Evolutionary conservation across 2,329 filamentous ascomycete species (phyloP).

Genomic region (Aspergillus nomiae): DNA sequence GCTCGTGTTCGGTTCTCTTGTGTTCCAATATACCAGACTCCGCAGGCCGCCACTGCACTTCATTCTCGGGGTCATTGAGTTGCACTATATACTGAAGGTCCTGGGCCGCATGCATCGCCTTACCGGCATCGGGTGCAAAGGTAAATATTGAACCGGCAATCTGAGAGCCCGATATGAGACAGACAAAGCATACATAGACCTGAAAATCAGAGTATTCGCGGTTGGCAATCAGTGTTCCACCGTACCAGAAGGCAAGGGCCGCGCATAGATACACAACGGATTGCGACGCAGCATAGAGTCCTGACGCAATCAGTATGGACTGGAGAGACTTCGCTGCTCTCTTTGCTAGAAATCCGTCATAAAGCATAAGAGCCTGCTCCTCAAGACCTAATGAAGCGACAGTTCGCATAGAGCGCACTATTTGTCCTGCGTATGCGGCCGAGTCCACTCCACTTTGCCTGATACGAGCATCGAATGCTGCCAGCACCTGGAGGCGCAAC

Average conservation of each 20-base stretch:
- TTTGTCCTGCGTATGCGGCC: background rate
- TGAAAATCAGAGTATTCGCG: background rate
- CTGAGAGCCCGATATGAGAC: slow-evolving; percentile 1
- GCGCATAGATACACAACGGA: background rate
- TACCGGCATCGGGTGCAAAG: slow-evolving; percentile 3
- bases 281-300: background rate
- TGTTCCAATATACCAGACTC: background rate
- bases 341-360: background rate
- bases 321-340: background rate
- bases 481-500: slow-evolving; percentile 3
- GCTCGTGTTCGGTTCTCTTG: background rate
- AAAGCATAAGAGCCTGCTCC: background rate
- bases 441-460: background rate
- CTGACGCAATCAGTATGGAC: background rate
- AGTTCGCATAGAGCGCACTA: background rate
- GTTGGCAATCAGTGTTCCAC: background rate
- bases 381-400: slow-evolving; percentile 4
- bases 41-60: background rate
- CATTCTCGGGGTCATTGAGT: background rate
- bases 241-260: slow-evolving; percentile 2
- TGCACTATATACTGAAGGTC: slow-evolving; percentile 1
- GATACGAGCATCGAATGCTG: background rate
- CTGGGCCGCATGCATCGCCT: background rate
- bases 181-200: slow-evolving; percentile 1
- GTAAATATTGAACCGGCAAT: slow-evolving; percentile 4